Evolutionary conservation across 352 stramenopile genomes (phyloP), one percentile per base, ranked within the genome.

Genomic region (Pythium inflatum): DNA sequence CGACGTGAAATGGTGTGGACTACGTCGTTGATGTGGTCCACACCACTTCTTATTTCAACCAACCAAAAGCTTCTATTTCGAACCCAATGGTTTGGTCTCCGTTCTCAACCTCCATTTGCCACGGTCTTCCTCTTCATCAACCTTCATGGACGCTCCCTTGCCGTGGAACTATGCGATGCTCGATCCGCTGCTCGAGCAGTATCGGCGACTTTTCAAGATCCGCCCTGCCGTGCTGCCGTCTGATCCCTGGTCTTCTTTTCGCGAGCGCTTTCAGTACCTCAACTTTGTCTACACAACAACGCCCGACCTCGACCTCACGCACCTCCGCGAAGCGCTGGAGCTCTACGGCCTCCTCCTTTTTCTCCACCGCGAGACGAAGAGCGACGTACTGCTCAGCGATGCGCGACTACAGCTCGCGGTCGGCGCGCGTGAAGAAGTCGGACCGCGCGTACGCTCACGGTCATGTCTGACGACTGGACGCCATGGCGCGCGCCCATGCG

Each of bases 321-420:
- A 12, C 3, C 30, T 66, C 5, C 58, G 58, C 12, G 41, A 56
- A 30, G 12, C 31, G 31, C 22, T 57, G 3, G 58, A 66, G 46
- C 58, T 66, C 9, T 66, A 55, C 22, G 45, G 27, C 20, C 33
- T 66, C 6, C 2, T 66, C 30, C n/a, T 66, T 18, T 57, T 66
- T 48, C 22, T 66, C 13, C 58, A 66, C 30, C 58, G 45, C n/a
- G n/a, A 56, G 22, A 57, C 58, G 3, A 56, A 16, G 4, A 45
- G 45, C 33, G 58, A 66, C 30, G 43, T 34, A 31, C 58, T 66
- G n/a, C 25, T 49, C 45, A 20, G 28, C 11, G 58, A 66, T 24
- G 8, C 11, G 3, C 43, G 58, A 12, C 22, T 66, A 20, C 43
- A 45, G 5, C 24, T 66, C 13, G 6, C 12, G 22, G n/a, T 34